A percentile compares a stretch with the other conserved stretches of the same genome.
Evolutionary conservation across 2,329 filamentous ascomycete genomes (phyloP).

Genomic region (Diaporthe nobilis): DNA sequence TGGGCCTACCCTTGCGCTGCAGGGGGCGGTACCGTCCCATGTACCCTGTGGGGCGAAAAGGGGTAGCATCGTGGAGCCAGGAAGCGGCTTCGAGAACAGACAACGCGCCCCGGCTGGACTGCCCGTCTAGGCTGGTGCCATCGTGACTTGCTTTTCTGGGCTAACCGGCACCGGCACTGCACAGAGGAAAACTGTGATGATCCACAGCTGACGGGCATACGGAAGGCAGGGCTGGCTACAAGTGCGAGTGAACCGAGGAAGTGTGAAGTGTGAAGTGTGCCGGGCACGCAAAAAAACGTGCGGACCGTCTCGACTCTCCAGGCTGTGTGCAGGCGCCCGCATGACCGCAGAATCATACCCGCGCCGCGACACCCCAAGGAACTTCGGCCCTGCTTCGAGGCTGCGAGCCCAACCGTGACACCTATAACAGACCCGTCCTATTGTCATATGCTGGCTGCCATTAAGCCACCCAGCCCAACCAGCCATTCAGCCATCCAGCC

Average conservation of each 20-base stretch:
- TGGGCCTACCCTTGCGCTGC: neutral
- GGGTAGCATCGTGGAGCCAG: slow-evolving; percentile 18
- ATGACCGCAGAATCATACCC: slow-evolving; percentile 27
- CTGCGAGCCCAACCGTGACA: slow-evolving; percentile 6
- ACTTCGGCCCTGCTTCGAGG: slow-evolving; percentile 26
- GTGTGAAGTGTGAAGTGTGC: neutral
- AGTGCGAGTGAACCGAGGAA: neutral
- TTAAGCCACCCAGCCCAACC: neutral
- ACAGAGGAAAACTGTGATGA: slow-evolving; percentile 2
- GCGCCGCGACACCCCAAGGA: neutral
- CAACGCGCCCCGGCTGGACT: slow-evolving; percentile 6
- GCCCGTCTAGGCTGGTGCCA: slow-evolving; percentile 33
- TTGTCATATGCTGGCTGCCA: slow-evolving; percentile 22
- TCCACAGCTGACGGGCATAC: slow-evolving; percentile 28
- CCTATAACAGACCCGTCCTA: slow-evolving; percentile 27
- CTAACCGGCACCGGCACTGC: slow-evolving; percentile 22
- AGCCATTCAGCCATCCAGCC: neutral
- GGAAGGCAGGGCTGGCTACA: slow-evolving; percentile 8
- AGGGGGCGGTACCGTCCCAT: neutral
- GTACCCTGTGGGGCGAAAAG: slow-evolving; percentile 21
- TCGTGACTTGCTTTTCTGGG: neutral
- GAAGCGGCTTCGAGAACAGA: slow-evolving; percentile 29
- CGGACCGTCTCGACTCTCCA: neutral
- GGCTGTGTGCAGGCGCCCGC: slow-evolving; percentile 15
- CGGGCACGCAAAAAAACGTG: neutral